Percentiles rank a stretch among this genome's conserved stretches.
Evolutionary conservation across 2,329 filamentous ascomycete species (phyloP).

Genomic region (Polytolypa hystricis): DNA sequence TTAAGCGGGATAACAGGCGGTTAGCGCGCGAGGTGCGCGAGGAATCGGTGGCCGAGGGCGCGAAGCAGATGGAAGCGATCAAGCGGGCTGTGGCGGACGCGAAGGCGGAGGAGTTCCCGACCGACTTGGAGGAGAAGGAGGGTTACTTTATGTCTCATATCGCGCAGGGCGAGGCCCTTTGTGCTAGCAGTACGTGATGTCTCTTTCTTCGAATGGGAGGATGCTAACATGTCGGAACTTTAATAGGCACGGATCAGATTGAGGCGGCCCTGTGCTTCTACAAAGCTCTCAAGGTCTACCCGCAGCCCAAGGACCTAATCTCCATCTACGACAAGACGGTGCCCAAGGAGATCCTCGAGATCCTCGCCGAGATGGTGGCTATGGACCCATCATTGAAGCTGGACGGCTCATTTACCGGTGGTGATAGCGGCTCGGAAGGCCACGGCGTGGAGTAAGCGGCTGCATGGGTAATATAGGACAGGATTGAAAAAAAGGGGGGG

Average conservation of each 20-base stretch:
- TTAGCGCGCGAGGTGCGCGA: conserved; percentile 38
- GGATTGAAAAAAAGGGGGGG: not conserved
- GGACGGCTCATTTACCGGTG: conserved; percentile 34
- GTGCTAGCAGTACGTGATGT: conserved; percentile 66
- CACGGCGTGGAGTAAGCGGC: conserved; percentile 14
- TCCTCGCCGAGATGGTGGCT: conserved; percentile 96
- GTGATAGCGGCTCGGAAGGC: conserved; percentile 21
- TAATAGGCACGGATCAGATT: conserved; percentile 38
- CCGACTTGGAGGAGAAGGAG: conserved; percentile 85
- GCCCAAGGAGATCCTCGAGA: conserved; percentile 90
- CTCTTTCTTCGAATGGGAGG: no score
- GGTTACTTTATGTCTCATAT: conserved; percentile 95
- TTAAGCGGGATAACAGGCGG: conserved; percentile 41
- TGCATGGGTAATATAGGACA: not conserved
- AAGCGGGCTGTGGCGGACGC: conserved; percentile 65
- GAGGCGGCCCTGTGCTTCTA: conserved; percentile 94
- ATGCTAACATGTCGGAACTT: conserved; percentile 11
- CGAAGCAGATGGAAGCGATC: conserved; percentile 52
- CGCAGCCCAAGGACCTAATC: conserved; percentile 83
- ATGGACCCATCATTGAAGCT: conserved; percentile 66
- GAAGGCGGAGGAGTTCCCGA: conserved; percentile 83
- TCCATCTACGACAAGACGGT: conserved; percentile 98
- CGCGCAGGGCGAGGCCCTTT: conserved; percentile 72
- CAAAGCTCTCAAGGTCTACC: conserved; percentile 97
- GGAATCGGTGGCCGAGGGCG: conserved; percentile 36